phyloP scores from a whole-genome alignment of 1,139 yeast genomes.

The Candida mesenterica region DNA sequence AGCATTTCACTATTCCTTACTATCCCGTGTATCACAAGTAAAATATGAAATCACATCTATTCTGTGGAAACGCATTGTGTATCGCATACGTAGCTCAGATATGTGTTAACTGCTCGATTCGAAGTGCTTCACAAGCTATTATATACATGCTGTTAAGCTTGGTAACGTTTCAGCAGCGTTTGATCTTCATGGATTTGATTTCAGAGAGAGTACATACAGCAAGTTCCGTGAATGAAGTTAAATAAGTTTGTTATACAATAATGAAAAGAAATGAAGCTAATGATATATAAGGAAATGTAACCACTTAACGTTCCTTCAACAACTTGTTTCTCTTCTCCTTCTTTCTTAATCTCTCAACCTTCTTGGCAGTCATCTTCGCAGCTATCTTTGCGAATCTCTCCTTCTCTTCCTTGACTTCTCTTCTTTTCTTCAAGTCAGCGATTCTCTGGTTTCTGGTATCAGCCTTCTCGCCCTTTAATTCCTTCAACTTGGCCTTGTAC shows the following conservation, averaged over 20 bases:
- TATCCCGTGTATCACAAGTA: too few species aligned
- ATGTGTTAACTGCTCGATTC: too few species aligned
- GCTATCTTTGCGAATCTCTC: slow-evolving; percentile 73
- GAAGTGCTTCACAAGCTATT: too few species aligned
- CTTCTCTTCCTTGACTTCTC: slow-evolving; percentile 68
- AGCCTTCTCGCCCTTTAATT: slow-evolving; percentile 61
- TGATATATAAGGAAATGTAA: not conserved
- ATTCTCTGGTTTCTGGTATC: slow-evolving; percentile 49
- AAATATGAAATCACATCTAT: too few species aligned
- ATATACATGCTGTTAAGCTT: too few species aligned
- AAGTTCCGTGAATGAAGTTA: too few species aligned
- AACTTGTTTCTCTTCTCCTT: slow-evolving; percentile 80
- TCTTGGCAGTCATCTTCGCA: slow-evolving; percentile 73
- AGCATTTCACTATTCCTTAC: too few species aligned
- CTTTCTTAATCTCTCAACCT: slow-evolving; percentile 74
- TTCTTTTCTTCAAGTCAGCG: slow-evolving; percentile 58
- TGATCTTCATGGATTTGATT: too few species aligned
- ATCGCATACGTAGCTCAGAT: too few species aligned
- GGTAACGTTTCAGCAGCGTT: too few species aligned
- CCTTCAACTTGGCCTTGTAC: slow-evolving; percentile 53
- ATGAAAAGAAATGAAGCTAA: slow-evolving; percentile 3
- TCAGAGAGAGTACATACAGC: too few species aligned
- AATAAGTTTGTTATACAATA: slow-evolving; percentile 1
- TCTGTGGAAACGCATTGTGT: too few species aligned
- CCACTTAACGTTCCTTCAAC: slow-evolving; percentile 58